phyloP scores from a whole-genome alignment of 805 yeast genomes.

The Yamadazyma paraphyllophila region DNA sequence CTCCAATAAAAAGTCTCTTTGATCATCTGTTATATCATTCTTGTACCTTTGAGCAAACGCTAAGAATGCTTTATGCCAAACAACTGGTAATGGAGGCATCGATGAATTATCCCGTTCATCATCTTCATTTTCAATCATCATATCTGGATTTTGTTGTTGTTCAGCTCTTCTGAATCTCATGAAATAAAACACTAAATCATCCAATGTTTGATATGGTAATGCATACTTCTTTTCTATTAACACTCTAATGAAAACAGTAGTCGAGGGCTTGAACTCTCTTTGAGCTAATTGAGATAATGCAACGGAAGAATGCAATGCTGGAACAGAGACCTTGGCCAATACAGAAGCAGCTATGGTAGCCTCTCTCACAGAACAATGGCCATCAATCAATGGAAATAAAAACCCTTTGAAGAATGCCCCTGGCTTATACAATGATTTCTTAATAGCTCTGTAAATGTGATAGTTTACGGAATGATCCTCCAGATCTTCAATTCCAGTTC shows the following conservation, averaged over 20 bases:
- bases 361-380: constrained; percentile 87
- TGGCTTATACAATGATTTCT: constrained; percentile 93
- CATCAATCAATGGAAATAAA: constrained; percentile 83
- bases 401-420: constrained; percentile 98
- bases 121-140: constrained; percentile 37
- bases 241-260: constrained; percentile 85
- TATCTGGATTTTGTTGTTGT: constrained; percentile 17
- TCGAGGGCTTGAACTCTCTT: constrained; percentile 85
- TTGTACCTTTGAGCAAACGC: constrained; percentile 95
- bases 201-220: constrained; percentile 93
- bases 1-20: constrained; percentile 88
- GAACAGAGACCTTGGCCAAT: constrained; percentile 83
- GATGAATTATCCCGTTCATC: not conserved
- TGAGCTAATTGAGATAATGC: constrained; percentile 79
- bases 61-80: constrained; percentile 96
- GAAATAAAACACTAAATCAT: constrained; percentile 90
- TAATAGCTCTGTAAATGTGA: constrained; percentile 87
- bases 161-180: constrained; percentile 76
- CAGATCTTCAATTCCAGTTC: constrained; percentile 66
- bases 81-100: constrained; percentile 76
- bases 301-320: constrained; percentile 93
- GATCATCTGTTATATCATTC: constrained; percentile 98
- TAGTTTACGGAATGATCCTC: constrained; percentile 82
- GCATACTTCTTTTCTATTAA: constrained; percentile 94
- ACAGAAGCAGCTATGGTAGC: constrained; percentile 95